Conservation (phyloP, 2,329 filamentous ascomycete genomes). For the Aspergillus fructus region DNA sequence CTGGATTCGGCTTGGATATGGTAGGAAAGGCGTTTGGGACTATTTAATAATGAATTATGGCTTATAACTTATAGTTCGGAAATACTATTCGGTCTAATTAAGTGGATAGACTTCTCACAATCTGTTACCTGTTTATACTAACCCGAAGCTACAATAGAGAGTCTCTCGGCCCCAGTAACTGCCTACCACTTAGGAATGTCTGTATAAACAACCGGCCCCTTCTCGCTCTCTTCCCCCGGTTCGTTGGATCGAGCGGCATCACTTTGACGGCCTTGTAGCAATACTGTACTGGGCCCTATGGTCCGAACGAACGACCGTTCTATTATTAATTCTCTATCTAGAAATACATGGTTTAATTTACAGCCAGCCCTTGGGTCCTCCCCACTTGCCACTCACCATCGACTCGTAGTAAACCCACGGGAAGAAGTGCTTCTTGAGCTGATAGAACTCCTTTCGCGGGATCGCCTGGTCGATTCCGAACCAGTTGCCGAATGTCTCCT, state of each 20-base stretch:
- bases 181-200: neutral
- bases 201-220: neutral
- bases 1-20: neutral
- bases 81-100: neutral
- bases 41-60: no score
- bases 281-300: no score
- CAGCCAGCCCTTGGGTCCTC: slow-evolving; percentile 56
- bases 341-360: neutral
- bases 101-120: no score
- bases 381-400: slow-evolving; percentile 64
- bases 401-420: slow-evolving; percentile 64
- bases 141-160: neutral
- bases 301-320: neutral
- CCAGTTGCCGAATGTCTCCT: slow-evolving; percentile 59
- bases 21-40: neutral
- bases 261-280: no score
- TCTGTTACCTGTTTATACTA: no score
- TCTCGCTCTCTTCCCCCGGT: neutral
- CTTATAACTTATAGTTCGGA: neutral
- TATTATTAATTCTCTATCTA: neutral
- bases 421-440: slow-evolving; percentile 67
- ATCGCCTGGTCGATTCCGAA: slow-evolving; percentile 59
- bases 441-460: slow-evolving; percentile 59
- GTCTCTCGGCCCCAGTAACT: neutral
- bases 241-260: no score